phyloP scores from a whole-genome alignment of 2,329 filamentous ascomycete species.

The Calonectria crousiana region DNA sequence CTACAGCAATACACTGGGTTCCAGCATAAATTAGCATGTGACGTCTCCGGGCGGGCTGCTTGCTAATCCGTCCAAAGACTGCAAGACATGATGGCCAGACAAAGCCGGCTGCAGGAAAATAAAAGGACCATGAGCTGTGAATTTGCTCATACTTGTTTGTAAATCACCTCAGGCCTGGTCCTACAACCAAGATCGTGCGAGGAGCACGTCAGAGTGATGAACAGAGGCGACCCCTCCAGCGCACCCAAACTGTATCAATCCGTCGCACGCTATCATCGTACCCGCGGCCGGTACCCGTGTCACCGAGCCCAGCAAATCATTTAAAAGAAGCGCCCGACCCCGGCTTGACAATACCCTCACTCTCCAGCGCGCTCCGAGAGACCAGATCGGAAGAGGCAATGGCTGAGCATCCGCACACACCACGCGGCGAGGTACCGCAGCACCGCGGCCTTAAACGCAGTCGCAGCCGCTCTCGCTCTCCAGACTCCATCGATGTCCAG shows the following conservation, averaged over 20 bases:
- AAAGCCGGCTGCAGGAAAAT: not conserved
- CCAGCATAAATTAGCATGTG: constrained; percentile 12
- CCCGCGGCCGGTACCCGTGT: not conserved
- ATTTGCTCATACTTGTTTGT: not conserved
- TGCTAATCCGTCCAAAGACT: not conserved
- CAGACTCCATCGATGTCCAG: not conserved
- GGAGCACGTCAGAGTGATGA: constrained; percentile 8
- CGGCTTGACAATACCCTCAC: not conserved
- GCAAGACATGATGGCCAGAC: not conserved
- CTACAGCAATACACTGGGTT: constrained; percentile 2
- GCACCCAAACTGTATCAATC: not conserved
- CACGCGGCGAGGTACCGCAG: not conserved
- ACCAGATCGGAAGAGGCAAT: not conserved
- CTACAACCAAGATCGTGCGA: not conserved
- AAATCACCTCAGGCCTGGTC: not conserved
- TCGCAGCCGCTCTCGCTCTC: constrained; percentile 6
- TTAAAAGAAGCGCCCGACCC: not conserved
- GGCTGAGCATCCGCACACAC: not conserved
- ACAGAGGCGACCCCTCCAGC: not conserved
- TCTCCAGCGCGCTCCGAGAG: not conserved
- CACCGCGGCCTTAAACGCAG: not conserved
- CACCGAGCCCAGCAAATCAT: not conserved
- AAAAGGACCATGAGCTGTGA: not conserved
- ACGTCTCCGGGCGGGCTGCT: not conserved
- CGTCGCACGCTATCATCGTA: not conserved